Evolutionary conservation across 2,329 filamentous ascomycete genomes (phyloP).

Genomic region (Tolypocladium guangdongense): DNA sequence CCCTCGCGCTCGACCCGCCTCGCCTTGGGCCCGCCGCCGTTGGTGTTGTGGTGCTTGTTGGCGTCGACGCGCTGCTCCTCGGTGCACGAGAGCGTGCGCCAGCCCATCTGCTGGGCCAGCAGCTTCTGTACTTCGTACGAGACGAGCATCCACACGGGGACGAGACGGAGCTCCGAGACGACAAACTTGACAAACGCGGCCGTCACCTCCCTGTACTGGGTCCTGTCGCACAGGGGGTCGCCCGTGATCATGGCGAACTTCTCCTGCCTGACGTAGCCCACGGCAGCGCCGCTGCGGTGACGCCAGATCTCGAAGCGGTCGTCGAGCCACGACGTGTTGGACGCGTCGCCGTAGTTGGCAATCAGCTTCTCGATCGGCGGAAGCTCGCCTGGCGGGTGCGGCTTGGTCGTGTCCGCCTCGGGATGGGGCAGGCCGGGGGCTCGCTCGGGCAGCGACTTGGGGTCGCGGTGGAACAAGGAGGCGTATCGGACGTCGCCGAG

Average conservation of each 20-base stretch:
- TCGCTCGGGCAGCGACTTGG: constrained; percentile 69
- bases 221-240: constrained; percentile 72
- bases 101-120: constrained; percentile 68
- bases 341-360: constrained; percentile 89
- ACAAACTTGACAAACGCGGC: constrained; percentile 65
- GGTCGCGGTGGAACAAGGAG: constrained; percentile 78
- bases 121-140: constrained; percentile 68
- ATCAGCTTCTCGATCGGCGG: constrained; percentile 79
- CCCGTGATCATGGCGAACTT: constrained; percentile 78
- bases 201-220: constrained; percentile 66
- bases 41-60: constrained; percentile 50
- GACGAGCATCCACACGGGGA: constrained; percentile 84
- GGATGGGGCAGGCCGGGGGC: constrained; percentile 65
- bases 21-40: constrained; percentile 58
- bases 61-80: constrained; percentile 83
- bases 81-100: constrained; percentile 80
- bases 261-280: constrained; percentile 68
- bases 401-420: constrained; percentile 63
- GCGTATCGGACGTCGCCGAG: constrained; percentile 84
- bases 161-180: constrained; percentile 56
- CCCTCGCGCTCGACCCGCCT: constrained; percentile 74
- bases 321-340: constrained; percentile 89
- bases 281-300: constrained; percentile 71
- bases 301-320: constrained; percentile 83
- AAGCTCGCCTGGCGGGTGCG: constrained; percentile 38